A percentile compares a stretch with the other conserved stretches of the same genome.
Evolutionary conservation across 176 grass and related monocot genomes (phyloP).

Genomic region (Aegilops bicornis): DNA sequence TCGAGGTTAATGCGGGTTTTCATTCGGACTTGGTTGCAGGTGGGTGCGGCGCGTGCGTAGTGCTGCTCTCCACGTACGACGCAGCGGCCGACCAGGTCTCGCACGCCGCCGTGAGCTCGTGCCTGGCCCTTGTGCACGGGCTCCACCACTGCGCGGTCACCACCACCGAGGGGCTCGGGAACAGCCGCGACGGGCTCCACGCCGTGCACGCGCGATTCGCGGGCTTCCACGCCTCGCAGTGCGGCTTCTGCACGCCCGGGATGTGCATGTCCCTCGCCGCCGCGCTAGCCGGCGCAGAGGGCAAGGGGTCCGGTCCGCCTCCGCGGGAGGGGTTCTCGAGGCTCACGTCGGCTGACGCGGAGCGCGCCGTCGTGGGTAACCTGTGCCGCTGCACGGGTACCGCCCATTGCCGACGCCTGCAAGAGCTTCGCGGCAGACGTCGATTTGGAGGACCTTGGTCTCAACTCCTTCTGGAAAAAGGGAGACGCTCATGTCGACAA

Average conservation of each 20-base stretch:
- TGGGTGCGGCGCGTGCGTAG: constrained; percentile 90
- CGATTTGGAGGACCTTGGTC: constrained; percentile 86
- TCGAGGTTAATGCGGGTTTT: neutral
- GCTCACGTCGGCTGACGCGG: constrained; percentile 60
- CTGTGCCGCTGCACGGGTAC: constrained; percentile 96
- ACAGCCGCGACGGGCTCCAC: constrained; percentile 49
- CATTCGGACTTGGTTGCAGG: constrained; percentile 34
- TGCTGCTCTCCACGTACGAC: constrained; percentile 75
- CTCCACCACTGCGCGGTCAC: constrained; percentile 65
- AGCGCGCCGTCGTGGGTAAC: constrained; percentile 73
- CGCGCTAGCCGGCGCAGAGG: constrained; percentile 41
- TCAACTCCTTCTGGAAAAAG: constrained; percentile 85
- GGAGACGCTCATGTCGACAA: constrained; percentile 47
- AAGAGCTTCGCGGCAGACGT: constrained; percentile 95
- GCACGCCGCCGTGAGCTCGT: constrained; percentile 56
- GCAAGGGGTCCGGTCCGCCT: constrained; percentile 27
- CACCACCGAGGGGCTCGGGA: constrained; percentile 74
- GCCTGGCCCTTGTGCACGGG: constrained; percentile 62
- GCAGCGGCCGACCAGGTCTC: constrained; percentile 47
- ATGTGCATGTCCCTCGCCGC: constrained; percentile 94
- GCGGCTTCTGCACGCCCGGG: constrained; percentile 91
- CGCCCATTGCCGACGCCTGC: constrained; percentile 79
- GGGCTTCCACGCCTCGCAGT: constrained; percentile 92
- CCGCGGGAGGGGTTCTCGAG: constrained; percentile 64
- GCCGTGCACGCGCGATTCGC: constrained; percentile 63